Evolutionary conservation across 1,284 basidiomycete genomes (phyloP), one percentile per base, ranked within the genome.

Genomic region (Neonothopanus nambi): DNA sequence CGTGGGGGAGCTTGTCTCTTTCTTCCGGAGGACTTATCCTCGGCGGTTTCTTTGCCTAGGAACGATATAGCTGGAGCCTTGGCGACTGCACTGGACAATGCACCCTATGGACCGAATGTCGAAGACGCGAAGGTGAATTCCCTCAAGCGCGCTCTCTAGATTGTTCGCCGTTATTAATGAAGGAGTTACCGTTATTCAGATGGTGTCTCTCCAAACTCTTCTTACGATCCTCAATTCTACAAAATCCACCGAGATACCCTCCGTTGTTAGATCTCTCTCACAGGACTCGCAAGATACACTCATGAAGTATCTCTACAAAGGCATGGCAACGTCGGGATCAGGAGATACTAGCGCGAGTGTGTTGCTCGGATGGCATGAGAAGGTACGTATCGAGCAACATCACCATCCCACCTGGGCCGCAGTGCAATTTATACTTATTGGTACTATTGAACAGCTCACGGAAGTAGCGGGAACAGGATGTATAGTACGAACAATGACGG

Each of bases 281-380:
- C 81, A 84, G 57, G 87, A 93, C 44, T 80, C 91, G 58, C 93
- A 97, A 63, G 96, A 98, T 65, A 91, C 87, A 33, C 78, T 98
- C 54, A 99, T 98, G 96, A 98, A 97, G 69, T 99, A 97, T 67
- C 75, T 99, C 21, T 99, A 99, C 84, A 99, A 99, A 75, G 95
- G 89, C 28, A 94, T 93, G 91, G 91, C 78, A 5, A 79, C 85
- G 76, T 85, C 89, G 11, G 91, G 84, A 43, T 90, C 85, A 82
- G 87, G 85, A 48, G 93, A 93, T 66, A 84, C 91, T 61, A 90
- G 85, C 61, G 91, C 91, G 40, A 95, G 93, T 61, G 94, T 98
- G 18, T 74, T 99, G 47, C 77, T 99, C 21, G 88, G 85, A 20
- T 98, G 95, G 95, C 95, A 97, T 68, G 94, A 97, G 71, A 96